Percentiles rank a stretch among this genome's conserved stretches.
These are phyloP conservation scores for Myriosclerotinia curreyana DNA, from an alignment of 2,329 filamentous ascomycete species.

Conservation along the genomic window DNA sequence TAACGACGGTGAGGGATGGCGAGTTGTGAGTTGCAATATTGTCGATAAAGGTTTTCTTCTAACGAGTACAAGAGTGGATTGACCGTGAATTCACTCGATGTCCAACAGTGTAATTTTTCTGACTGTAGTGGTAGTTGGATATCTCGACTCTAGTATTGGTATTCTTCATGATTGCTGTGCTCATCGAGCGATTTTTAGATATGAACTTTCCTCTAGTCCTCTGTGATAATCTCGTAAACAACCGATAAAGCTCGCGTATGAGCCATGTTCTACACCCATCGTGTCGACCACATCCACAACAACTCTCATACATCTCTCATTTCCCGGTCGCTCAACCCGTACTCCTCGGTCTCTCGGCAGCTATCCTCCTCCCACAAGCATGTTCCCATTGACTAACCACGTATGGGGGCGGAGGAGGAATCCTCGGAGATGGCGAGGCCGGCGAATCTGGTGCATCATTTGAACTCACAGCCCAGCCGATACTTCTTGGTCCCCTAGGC, in stretches of 20 bases:
- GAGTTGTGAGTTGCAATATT: neutral
- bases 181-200: neutral
- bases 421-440: constrained; percentile 4
- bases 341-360: constrained; percentile 27
- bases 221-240: neutral
- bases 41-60: neutral
- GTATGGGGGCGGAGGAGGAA: constrained; percentile 31
- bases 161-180: neutral
- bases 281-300: neutral
- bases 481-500: constrained; percentile 34
- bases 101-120: neutral
- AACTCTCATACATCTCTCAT: neutral
- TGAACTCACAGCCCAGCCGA: constrained; percentile 38
- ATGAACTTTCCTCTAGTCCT: neutral
- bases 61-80: neutral
- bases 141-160: too few relatives aligned
- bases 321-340: constrained; percentile 20
- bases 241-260: neutral
- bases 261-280: neutral
- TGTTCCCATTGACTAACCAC: constrained; percentile 36
- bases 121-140: neutral
- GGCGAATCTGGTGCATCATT: constrained; percentile 23
- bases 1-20: neutral
- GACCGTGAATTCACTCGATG: neutral
- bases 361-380: constrained; percentile 16